Evolutionary conservation across 2,329 filamentous ascomycete species (phyloP), one percentile per base, ranked within the genome.

Genomic region (Rutstroemia sp.): DNA sequence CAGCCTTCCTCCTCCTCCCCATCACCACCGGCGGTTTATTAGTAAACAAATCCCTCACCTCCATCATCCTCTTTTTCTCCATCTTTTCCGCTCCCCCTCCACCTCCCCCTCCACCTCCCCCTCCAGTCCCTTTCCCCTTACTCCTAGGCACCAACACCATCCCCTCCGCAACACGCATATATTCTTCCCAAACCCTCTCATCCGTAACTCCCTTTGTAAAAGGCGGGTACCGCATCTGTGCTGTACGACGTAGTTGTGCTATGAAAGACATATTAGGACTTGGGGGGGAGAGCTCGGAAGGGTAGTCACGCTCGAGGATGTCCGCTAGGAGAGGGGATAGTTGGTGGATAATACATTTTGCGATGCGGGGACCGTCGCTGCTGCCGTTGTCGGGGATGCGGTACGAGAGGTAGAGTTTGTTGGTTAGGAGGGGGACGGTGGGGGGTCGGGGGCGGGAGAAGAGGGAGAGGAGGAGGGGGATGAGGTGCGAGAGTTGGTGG

Each of bases 341-440:
- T 21, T 5, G 48, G 9, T 55, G 49, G 23, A 55, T 39, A n/a
- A 55, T 19, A 9, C 52, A 55, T 27, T 55, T 55, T 16, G 52
- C 45, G 42, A 49, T 49, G 8, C 52, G 52, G 4, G 52, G 27
- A 21, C 52, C 46, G n/a, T 47, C 45, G n/a, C 36, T 14, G 23
- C 25, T 21, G 9, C 36, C 34, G 12, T 49, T 17, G 14, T 55
- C 52, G 9, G 52, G 52, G 14, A 55, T 34, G 6, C 40, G 48
- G 16, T 36, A 21, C 12, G 40, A 49, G 34, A 30, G 16, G 12
- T 23, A 50, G 25, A 55, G 34, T 40, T 36, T 40, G 4, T 39
- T 50, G 34, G 45, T 19, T 9, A 55, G 36, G 16, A 19, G 30
- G 48, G 25, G 49, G 45, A 17, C 12, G 52, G 48, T 23, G 48